Conservation (phyloP, 2,329 filamentous ascomycete species). For the Hymenoscyphus albidus region DNA sequence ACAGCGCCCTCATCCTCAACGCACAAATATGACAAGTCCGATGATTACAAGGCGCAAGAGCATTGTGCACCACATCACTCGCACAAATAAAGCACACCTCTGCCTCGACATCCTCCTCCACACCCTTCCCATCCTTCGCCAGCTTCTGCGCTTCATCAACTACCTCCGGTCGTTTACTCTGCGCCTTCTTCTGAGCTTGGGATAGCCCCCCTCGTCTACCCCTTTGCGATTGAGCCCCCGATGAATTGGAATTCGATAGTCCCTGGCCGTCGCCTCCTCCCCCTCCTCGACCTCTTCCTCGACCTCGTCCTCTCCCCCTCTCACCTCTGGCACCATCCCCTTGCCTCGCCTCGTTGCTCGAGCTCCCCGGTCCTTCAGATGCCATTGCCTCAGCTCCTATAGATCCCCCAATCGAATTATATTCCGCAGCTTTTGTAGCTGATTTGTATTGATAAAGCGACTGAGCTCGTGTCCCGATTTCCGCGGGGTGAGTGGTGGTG, state of each 20-base stretch:
- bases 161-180: not conserved
- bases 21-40: constrained; percentile 95
- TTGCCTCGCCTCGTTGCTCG: constrained; percentile 27
- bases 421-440: not conserved
- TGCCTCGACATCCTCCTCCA: constrained; percentile 53
- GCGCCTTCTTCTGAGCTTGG: constrained; percentile 9
- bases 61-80: constrained; percentile 80
- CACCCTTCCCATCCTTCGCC: constrained; percentile 10
- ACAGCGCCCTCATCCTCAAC: constrained; percentile 83
- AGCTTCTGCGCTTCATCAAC: constrained; percentile 4
- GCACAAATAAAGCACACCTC: constrained; percentile 98
- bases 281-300: constrained; percentile 33
- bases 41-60: constrained; percentile 92
- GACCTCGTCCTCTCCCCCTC: constrained; percentile 38
- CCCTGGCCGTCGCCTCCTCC: not conserved
- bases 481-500: no score
- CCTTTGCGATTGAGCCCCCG: constrained; percentile 9
- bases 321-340: constrained; percentile 37
- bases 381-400: constrained; percentile 9
- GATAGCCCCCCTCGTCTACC: constrained; percentile 18
- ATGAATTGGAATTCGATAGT: not conserved
- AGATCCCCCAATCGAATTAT: not conserved
- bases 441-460: not conserved
- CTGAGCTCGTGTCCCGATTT: not conserved
- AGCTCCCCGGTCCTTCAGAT: constrained; percentile 30